A percentile compares a stretch with the other conserved stretches of the same genome.
Evolutionary conservation across 345 rosid species (phyloP).

Genomic region (Toxicodendron radicans): DNA sequence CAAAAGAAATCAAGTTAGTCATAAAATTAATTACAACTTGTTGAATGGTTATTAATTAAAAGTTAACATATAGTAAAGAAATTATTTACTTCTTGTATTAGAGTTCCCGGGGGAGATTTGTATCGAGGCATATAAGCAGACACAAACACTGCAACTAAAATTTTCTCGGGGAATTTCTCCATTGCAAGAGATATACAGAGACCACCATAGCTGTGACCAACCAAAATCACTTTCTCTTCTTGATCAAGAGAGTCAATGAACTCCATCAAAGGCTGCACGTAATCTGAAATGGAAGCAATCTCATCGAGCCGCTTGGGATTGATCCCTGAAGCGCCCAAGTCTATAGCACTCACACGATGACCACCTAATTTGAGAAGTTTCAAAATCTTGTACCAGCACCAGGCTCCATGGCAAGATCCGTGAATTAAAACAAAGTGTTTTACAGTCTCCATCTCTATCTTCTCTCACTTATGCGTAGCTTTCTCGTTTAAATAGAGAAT

Average conservation of each 20-base stretch:
- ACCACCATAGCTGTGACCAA: conserved; percentile 68
- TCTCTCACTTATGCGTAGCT: no score
- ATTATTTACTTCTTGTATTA: conserved; percentile 18
- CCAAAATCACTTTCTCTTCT: conserved; percentile 46
- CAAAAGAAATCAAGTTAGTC: background rate
- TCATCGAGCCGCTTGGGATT: conserved; percentile 32
- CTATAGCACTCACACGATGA: conserved; percentile 51
- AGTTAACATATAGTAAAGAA: background rate
- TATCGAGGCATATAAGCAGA: conserved; percentile 53
- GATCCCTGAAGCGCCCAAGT: conserved; percentile 50
- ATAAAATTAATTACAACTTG: background rate
- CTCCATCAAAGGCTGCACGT: conserved; percentile 52
- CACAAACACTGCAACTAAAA: conserved; percentile 46
- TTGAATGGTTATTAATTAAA: background rate
- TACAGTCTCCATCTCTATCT: conserved; percentile 7
- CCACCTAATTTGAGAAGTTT: conserved; percentile 42
- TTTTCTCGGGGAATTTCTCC: conserved; percentile 54
- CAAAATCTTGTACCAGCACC: conserved; percentile 70
- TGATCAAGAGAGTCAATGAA: conserved; percentile 46
- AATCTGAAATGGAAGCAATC: conserved; percentile 35
- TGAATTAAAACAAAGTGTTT: conserved; percentile 62
- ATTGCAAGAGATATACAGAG: conserved; percentile 42
- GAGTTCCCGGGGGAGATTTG: conserved; percentile 24
- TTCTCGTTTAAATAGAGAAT: no score
- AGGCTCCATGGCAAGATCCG: conserved; percentile 61